Conservation (phyloP, 768 basidiomycete species). For the Rhodotorula sphaerocarpa region DNA sequence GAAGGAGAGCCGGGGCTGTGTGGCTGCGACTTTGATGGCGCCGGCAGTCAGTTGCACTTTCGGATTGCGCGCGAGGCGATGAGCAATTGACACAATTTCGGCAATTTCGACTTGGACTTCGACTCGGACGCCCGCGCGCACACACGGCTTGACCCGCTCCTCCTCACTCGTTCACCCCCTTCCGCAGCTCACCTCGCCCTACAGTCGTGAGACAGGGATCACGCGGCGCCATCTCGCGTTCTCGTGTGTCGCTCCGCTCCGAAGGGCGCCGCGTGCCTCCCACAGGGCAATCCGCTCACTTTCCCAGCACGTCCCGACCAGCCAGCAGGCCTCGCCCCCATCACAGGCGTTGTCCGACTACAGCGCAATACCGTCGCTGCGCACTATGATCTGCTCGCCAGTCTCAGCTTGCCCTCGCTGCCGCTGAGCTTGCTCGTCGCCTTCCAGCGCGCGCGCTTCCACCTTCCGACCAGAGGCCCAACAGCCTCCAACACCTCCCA, state of each 20-base stretch:
- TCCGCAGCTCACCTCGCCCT: background rate
- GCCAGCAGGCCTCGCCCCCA: too few species aligned
- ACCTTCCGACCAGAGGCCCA: background rate
- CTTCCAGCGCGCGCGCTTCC: too few species aligned
- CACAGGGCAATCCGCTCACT: background rate
- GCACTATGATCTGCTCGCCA: too few species aligned
- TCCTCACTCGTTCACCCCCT: background rate
- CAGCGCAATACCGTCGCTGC: too few species aligned
- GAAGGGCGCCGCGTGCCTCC: background rate
- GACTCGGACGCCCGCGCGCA: too few species aligned
- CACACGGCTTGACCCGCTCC: background rate
- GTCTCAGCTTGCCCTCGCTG: too few species aligned
- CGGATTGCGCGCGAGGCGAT: too few species aligned
- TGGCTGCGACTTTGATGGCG: too few species aligned
- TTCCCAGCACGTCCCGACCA: too few species aligned
- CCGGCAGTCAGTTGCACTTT: background rate
- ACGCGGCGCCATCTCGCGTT: background rate
- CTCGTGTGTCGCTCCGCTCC: background rate
- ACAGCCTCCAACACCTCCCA: background rate
- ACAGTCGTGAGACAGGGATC: background rate
- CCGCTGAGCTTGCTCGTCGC: too few species aligned
- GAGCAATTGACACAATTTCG: too few species aligned
- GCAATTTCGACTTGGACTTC: background rate
- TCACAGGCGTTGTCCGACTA: too few species aligned
- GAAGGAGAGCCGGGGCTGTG: background rate